These are phyloP conservation scores for Penicillium sp. DNA, from an alignment of 2,329 filamentous ascomycete genomes.

Conservation along the genomic window DNA sequence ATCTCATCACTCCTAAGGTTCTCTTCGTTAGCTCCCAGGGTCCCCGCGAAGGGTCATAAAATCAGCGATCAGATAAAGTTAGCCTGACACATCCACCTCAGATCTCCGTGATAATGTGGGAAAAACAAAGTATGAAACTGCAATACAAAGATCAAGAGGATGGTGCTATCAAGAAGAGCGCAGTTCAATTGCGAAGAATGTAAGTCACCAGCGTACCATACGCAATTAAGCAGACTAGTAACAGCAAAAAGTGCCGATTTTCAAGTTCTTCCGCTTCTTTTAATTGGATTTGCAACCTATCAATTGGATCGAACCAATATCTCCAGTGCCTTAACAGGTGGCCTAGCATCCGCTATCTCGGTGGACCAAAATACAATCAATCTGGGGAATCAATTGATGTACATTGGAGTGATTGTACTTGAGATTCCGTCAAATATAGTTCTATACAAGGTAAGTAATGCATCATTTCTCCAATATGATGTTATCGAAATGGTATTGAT, in stretches of 20 bases:
- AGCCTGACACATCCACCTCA: background rate
- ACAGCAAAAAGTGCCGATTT: conserved; percentile 45
- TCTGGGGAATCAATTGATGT: conserved; percentile 57
- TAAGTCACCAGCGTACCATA: background rate
- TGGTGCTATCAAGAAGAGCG: background rate
- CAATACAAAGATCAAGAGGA: background rate
- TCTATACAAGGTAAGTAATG: conserved; percentile 19
- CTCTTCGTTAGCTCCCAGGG: background rate
- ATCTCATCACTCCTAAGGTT: conserved; percentile 1
- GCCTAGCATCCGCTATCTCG: conserved; percentile 46
- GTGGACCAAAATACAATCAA: conserved; percentile 53
- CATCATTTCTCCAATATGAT: background rate
- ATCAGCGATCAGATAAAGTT: background rate
- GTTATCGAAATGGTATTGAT: background rate
- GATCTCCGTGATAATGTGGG: background rate
- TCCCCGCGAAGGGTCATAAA: background rate
- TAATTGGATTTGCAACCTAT: conserved; percentile 53
- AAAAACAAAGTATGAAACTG: background rate
- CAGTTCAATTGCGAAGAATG: background rate
- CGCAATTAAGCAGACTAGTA: background rate
- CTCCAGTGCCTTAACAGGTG: conserved; percentile 52
- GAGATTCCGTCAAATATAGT: conserved; percentile 56
- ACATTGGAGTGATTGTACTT: conserved; percentile 51
- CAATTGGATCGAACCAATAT: conserved; percentile 57
- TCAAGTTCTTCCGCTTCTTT: conserved; percentile 51